Evolutionary conservation across 2,329 filamentous ascomycete genomes (phyloP).

Genomic region (Colletotrichum horii): DNA sequence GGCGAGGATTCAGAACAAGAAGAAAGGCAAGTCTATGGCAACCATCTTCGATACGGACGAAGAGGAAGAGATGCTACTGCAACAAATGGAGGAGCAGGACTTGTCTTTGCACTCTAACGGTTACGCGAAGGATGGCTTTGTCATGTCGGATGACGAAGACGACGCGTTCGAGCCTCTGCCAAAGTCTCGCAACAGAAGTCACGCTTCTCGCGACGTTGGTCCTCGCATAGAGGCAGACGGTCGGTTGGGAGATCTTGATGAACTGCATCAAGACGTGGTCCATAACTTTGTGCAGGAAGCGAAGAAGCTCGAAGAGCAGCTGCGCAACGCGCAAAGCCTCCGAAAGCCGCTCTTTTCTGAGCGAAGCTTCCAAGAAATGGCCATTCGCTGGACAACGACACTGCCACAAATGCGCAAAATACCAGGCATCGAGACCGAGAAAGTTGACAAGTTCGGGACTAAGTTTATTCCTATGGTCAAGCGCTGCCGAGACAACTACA

Average conservation of each 20-base stretch:
- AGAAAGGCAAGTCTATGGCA: constrained; percentile 33
- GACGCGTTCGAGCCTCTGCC: constrained; percentile 53
- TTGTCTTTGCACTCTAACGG: constrained; percentile 45
- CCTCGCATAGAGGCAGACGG: constrained; percentile 64
- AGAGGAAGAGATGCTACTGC: constrained; percentile 21
- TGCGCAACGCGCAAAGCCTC: constrained; percentile 64
- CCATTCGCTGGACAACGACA: constrained; percentile 68
- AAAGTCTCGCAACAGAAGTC: constrained; percentile 27
- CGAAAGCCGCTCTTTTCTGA: constrained; percentile 71
- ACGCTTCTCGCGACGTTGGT: constrained; percentile 42
- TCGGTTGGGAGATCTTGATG: constrained; percentile 57
- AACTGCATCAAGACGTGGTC: constrained; percentile 68
- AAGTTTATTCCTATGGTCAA: constrained; percentile 65
- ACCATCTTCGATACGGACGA: constrained; percentile 23
- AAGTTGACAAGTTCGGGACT: constrained; percentile 65
- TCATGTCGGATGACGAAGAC: constrained; percentile 47
- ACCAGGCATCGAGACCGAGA: constrained; percentile 65
- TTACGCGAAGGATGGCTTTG: constrained; percentile 56
- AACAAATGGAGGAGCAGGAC: constrained; percentile 41
- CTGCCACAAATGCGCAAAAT: constrained; percentile 68
- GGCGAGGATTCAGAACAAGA: constrained; percentile 22
- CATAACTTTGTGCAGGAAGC: constrained; percentile 69
- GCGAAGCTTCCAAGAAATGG: constrained; percentile 74
- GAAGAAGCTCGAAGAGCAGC: constrained; percentile 61
- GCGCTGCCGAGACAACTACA: constrained; percentile 50